Base-by-base conservation (phyloP, 306 rosid species). In the Canavalia ensiformis region DNA sequence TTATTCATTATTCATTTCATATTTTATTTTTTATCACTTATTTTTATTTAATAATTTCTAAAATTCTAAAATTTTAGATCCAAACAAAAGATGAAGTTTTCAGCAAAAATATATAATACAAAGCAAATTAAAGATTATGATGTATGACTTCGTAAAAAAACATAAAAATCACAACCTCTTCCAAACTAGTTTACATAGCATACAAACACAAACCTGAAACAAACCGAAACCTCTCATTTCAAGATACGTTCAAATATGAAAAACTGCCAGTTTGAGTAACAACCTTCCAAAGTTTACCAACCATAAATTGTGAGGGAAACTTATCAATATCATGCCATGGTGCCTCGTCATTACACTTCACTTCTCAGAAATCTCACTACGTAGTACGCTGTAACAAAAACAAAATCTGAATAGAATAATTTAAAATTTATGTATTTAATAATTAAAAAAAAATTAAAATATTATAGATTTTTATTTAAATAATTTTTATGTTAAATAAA, bases 261-360 rank as follows among this genome's bases (percentile, higher is more conserved):
- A 18, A 18, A 18, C 25, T 18, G 25, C 25, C 25, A 18, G 30
- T 58, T 12, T 41, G 41, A 11, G 8, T 5, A 30, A 58, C 54
- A 52, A 52, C 49, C 46, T 35, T 51, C 50, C 76, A 51, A 71
- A 52, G 13, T 37, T 54, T 55, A 54, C 35, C 37, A 1, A 47
- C 59, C 45, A 69, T 31, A 69, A 49, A 69, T 69, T 47, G 44
- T 49, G 4, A 47, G 75, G 45, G 31, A 70, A 31, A 3, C 31
- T 49, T 34, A 39, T 37, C 78, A 55, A 31, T 34, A 39, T 37
- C 78, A 55, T 28, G 58, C 29, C 34, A 64, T 25, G 49, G 46
- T 75, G 63, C 51, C 30, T 50, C 73, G 59, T 59, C 42, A 11
- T 75, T 7, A 46, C 71, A 75, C 70, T 50, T 39, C 72, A 50